A percentile compares a stretch with the other conserved stretches of the same genome.
phyloP scores from a whole-genome alignment of 768 basidiomycete species.

The Russula vinacea region DNA sequence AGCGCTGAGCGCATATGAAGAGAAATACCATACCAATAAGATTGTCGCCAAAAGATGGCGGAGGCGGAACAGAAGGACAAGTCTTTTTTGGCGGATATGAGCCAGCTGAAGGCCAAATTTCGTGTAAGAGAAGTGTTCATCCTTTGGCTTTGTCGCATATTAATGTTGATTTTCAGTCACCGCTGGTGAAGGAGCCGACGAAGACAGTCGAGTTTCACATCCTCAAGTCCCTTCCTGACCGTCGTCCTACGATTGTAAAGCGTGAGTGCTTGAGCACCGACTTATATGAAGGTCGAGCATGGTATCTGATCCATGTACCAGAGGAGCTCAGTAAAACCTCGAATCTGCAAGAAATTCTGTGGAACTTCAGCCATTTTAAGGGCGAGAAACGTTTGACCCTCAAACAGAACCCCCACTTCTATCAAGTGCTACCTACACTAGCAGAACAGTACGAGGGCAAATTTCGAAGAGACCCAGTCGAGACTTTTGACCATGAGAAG shows the following conservation, averaged over 20 bases:
- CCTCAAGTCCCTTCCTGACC: conserved; percentile 1
- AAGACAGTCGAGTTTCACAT: not conserved
- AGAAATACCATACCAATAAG: not conserved
- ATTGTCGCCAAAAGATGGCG: conserved; percentile 1
- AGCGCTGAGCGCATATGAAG: not conserved
- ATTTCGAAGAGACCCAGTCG: not conserved
- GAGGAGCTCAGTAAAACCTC: conserved; percentile 11
- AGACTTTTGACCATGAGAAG: not conserved
- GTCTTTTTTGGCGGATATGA: no score
- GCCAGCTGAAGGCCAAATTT: not conserved
- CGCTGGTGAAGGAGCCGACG: not conserved
- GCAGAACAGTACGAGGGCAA: not conserved
- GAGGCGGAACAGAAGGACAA: no score
- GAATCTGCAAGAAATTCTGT: conserved; percentile 10
- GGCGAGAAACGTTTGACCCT: conserved; percentile 9
- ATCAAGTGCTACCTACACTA: not conserved
- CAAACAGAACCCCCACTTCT: conserved; percentile 20
- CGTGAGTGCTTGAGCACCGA: no score
- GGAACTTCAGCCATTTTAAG: conserved; percentile 22
- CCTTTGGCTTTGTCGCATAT: no score
- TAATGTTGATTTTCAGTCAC: no score
- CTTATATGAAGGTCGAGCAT: no score
- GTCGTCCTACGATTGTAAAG: not conserved
- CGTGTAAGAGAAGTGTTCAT: not conserved
- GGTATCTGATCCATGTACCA: not conserved